These are phyloP conservation scores for Climacium dendroides DNA, from an alignment of 225 moss, liverwort and hornwort genomes.

Conservation along the genomic window DNA sequence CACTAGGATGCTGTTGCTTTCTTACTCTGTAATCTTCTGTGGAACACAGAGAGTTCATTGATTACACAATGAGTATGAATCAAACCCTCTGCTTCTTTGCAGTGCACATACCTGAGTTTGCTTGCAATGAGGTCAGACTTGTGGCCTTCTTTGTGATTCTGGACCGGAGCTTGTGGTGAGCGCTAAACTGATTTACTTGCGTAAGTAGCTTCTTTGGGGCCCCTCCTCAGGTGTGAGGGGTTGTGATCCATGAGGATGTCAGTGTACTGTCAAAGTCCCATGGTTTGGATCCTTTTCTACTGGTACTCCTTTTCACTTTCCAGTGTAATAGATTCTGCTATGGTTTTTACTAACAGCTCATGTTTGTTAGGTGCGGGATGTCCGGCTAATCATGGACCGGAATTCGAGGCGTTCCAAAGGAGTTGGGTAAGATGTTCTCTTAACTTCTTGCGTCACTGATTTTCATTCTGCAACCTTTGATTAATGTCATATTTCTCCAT, in stretches of 20 bases:
- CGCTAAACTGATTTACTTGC: slow-evolving; percentile 44
- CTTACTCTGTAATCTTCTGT: slow-evolving; percentile 40
- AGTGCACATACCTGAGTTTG: slow-evolving; percentile 66
- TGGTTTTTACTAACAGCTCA: neutral
- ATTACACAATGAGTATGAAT: slow-evolving; percentile 50
- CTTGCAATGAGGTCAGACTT: slow-evolving; percentile 62
- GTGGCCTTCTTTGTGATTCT: slow-evolving; percentile 62
- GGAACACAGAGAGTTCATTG: slow-evolving; percentile 28
- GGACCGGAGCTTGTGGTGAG: slow-evolving; percentile 63
- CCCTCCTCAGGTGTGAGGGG: slow-evolving; percentile 36
- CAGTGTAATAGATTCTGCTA: neutral
- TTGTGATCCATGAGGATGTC: slow-evolving; percentile 32
- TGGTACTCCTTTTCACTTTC: slow-evolving; percentile 17
- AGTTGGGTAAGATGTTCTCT: slow-evolving; percentile 56
- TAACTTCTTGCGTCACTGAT: neutral
- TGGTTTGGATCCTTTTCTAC: slow-evolving; percentile 37
- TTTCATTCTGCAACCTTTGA: neutral
- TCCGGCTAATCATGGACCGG: slow-evolving; percentile 98
- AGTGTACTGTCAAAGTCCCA: slow-evolving; percentile 27
- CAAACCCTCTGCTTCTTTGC: slow-evolving; percentile 67
- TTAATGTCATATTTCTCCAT: neutral
- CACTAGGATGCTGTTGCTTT: slow-evolving; percentile 16
- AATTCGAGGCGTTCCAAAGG: slow-evolving; percentile 99
- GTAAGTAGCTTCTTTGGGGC: slow-evolving; percentile 41
- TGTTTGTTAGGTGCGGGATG: slow-evolving; percentile 80